Evolutionary conservation across 345 rosid species (phyloP).

Genomic region (Salix suchowensis): DNA sequence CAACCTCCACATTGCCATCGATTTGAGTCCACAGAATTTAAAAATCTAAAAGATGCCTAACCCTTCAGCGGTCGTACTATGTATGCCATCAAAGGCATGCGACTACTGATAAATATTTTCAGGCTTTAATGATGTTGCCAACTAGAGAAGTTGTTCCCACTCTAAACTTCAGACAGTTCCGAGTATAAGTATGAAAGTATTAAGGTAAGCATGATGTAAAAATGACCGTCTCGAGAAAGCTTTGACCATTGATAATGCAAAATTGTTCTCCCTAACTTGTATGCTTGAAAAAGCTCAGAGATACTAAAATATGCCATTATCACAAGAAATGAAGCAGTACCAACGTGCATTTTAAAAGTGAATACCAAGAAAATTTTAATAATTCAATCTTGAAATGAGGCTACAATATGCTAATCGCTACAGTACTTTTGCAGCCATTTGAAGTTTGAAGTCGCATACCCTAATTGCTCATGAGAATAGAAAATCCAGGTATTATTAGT

Average conservation of each 20-base stretch:
- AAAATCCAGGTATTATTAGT: not conserved
- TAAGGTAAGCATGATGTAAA: not conserved
- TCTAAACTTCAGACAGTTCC: not conserved
- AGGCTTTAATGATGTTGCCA: not conserved
- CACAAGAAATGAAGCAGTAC: not conserved
- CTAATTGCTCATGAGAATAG: not conserved
- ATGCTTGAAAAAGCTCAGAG: not conserved
- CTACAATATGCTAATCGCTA: not conserved
- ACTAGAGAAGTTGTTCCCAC: not conserved
- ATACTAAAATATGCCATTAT: not conserved
- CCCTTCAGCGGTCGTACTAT: not conserved
- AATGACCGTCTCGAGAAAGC: not conserved
- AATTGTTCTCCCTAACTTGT: not conserved
- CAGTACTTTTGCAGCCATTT: not conserved
- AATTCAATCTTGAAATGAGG: not conserved
- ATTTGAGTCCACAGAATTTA: not conserved
- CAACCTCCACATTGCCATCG: not conserved
- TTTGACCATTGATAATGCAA: not conserved
- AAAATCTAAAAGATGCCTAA: not conserved
- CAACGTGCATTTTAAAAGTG: not conserved
- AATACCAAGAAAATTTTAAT: not conserved
- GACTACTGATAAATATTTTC: not conserved
- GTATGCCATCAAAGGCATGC: not conserved
- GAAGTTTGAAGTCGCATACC: not conserved
- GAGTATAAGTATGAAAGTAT: not conserved